Base-by-base conservation (phyloP, 129 eudicot genomes). In the Solidago caesia region DNA sequence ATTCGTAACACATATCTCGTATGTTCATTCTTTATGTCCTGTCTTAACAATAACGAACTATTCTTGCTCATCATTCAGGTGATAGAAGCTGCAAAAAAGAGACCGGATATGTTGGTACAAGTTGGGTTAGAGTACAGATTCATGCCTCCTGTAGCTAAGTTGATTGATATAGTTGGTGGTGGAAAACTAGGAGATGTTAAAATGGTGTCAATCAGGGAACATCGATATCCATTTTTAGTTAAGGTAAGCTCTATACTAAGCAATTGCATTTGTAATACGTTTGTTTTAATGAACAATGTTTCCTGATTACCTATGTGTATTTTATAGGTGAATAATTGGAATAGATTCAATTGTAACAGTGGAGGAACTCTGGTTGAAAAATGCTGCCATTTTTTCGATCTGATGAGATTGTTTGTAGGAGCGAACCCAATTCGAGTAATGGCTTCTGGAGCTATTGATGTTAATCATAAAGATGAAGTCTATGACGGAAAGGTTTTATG, bases 301-400 rank as follows among this genome's bases (percentile, higher is more conserved):
- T 33, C 1, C 61, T 41, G 29, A 69, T 62, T 33, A 14, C 7
- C 3, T 5, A 13, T 72, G 4, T 51, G 5, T 43, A 15, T 68
- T 58, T 70, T 78, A 53, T 79, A 92, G 98, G 99, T 95, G 68
- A 72, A 91, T 59, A 86, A 95, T 14, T 95, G 99, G 99, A 95
- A 95, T 79, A 80, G 99, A 47, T 95, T 95, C 84, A 95, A 91
- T 69, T 84, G 90, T 63, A 95, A 95, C 81, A 76, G 92, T 59
- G 99, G 99, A 73, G 99, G 99, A 25, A 95, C 99, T 58, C 68
- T 95, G 56, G 99, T 95, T 47, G 99, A 95, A 89, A 95, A 95
- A 82, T 95, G 99, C 83, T 95, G 99, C 82, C 99, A 95, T 76
- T 95, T 95, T 80, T 95, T 95, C 72, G 99, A 95, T 87, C 92